These are phyloP conservation scores for Kwoniella europaea DNA, from an alignment of 768 basidiomycete species.

Conservation along the genomic window DNA sequence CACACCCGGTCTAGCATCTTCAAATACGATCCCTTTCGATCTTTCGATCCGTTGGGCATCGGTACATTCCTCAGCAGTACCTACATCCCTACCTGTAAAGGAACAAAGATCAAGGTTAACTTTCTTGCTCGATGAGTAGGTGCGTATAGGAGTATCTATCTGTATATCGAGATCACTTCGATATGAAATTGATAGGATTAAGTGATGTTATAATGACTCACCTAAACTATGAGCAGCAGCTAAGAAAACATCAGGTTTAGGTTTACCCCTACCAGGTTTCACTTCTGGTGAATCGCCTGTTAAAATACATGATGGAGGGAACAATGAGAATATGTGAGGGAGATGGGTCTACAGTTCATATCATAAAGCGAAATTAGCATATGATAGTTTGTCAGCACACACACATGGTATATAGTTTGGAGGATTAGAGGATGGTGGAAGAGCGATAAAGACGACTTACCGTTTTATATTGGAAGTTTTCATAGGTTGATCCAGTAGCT, in stretches of 20 bases:
- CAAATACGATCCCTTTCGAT: slow-evolving; percentile 51
- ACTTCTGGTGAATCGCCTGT: slow-evolving; percentile 54
- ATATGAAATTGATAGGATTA: background rate
- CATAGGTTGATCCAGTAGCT: slow-evolving; percentile 50
- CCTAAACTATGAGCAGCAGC: slow-evolving; percentile 55
- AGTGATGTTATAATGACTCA: slow-evolving; percentile 19
- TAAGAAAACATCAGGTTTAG: slow-evolving; percentile 55
- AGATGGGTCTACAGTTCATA: slow-evolving; percentile 43
- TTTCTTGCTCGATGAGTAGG: background rate
- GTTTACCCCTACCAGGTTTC: slow-evolving; percentile 55
- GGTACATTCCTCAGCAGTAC: slow-evolving; percentile 42
- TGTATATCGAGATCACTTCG: background rate
- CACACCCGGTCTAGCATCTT: slow-evolving; percentile 56
- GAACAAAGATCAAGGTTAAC: too few relatives aligned
- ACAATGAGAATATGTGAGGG: slow-evolving; percentile 52
- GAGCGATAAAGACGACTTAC: slow-evolving; percentile 24
- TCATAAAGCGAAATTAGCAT: too few relatives aligned
- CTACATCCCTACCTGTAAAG: slow-evolving; percentile 49
- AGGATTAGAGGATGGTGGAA: background rate
- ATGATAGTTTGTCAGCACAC: too few relatives aligned
- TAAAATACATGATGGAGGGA: slow-evolving; percentile 49
- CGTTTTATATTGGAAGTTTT: slow-evolving; percentile 47
- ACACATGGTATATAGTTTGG: too few relatives aligned
- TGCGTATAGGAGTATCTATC: background rate
- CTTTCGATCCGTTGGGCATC: slow-evolving; percentile 45